phyloP scores from a whole-genome alignment of 257 asterid genomes.

The Plantago major region DNA sequence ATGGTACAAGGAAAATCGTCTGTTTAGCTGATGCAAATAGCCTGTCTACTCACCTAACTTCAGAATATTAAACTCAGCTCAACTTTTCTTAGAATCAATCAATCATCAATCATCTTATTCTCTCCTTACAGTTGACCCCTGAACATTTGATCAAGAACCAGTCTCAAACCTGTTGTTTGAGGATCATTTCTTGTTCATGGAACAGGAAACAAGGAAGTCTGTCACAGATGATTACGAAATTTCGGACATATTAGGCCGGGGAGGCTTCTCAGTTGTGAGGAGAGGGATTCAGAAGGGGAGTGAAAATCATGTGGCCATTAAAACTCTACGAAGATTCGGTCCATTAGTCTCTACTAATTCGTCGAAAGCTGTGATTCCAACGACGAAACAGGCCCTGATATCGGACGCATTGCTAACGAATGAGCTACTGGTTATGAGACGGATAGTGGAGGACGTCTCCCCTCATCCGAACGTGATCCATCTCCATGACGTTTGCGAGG shows the following conservation, averaged over 20 bases:
- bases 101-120: constrained; percentile 23
- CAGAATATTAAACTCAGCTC: constrained; percentile 24
- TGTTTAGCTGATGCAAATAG: constrained; percentile 36
- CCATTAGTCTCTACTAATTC: constrained; percentile 27
- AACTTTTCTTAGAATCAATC: constrained; percentile 3
- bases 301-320: constrained; percentile 55
- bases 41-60: constrained; percentile 34
- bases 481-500: constrained; percentile 67
- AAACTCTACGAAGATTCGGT: constrained; percentile 55
- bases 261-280: constrained; percentile 81
- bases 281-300: constrained; percentile 38
- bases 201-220: constrained; percentile 37
- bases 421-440: constrained; percentile 74
- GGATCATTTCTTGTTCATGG: constrained; percentile 28
- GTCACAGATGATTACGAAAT: constrained; percentile 64
- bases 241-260: constrained; percentile 60
- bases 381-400: constrained; percentile 42
- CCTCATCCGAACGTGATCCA: constrained; percentile 85
- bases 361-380: constrained; percentile 7
- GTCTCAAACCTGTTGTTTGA: neutral
- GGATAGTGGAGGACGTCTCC: constrained; percentile 74
- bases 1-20: neutral
- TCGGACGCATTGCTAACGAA: constrained; percentile 64
- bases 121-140: constrained; percentile 30
- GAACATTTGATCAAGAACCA: neutral